These are phyloP conservation scores for Stephanodiscus minutulus DNA, from an alignment of 108 stramenopile species.

Conservation along the genomic window DNA sequence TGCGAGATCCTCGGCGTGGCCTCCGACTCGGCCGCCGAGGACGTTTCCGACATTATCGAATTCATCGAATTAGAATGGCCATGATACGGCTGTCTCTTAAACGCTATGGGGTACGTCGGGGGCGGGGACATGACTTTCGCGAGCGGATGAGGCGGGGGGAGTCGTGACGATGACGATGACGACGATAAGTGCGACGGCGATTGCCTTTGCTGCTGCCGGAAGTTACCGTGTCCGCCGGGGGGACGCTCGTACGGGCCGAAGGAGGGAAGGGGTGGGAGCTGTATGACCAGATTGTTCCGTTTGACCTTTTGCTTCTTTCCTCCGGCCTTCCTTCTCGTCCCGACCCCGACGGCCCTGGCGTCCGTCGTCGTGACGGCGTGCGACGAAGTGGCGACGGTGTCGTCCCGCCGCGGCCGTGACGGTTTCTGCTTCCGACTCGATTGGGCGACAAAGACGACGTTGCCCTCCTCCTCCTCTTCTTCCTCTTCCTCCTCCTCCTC, in stretches of 20 bases:
- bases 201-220: background rate
- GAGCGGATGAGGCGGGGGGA: slow-evolving; percentile 5
- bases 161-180: slow-evolving; percentile 3
- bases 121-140: background rate
- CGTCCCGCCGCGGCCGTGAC: background rate
- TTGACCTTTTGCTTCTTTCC: slow-evolving; percentile 1
- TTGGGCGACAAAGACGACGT: background rate
- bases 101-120: background rate
- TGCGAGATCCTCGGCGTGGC: slow-evolving; percentile 6
- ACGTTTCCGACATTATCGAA: background rate
- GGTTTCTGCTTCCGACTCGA: background rate
- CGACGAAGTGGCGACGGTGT: no score
- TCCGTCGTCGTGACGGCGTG: no score
- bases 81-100: background rate
- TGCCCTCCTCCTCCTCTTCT: background rate
- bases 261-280: slow-evolving; percentile 4
- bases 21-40: slow-evolving; percentile 13
- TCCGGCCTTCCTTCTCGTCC: slow-evolving; percentile 4
- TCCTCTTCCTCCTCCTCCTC: background rate
- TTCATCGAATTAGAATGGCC: background rate
- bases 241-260: background rate
- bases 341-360: background rate
- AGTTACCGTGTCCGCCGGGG: background rate
- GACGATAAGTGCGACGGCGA: background rate
- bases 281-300: slow-evolving; percentile 39